Evolutionary conservation across 2,329 filamentous ascomycete genomes (phyloP).

Genomic region (Aureobasidium sp.): DNA sequence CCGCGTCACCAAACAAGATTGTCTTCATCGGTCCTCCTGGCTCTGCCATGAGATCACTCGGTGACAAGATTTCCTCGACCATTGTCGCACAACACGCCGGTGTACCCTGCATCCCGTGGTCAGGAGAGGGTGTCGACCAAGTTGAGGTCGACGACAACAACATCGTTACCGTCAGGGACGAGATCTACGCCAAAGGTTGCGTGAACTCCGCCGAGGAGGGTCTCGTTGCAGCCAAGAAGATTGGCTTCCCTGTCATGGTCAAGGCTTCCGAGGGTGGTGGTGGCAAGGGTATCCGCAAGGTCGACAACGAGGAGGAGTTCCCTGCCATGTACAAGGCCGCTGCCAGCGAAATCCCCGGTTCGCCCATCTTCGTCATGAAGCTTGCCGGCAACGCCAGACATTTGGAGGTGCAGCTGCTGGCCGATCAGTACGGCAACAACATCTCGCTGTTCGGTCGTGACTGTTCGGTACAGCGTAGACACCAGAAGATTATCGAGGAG

Average conservation of each 20-base stretch:
- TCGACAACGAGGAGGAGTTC: constrained; percentile 76
- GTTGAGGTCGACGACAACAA: constrained; percentile 72
- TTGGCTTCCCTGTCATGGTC: constrained; percentile 99
- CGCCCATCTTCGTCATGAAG: constrained; percentile 99
- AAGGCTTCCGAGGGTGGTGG: constrained; percentile 99
- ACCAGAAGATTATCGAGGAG: constrained; percentile 99
- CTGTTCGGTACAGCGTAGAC: constrained; percentile 94
- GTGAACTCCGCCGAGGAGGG: constrained; percentile 85
- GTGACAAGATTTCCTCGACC: constrained; percentile 99
- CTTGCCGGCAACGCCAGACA: constrained; percentile 91
- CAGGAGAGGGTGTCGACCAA: constrained; percentile 78
- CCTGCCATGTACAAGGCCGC: constrained; percentile 86
- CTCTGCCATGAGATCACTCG: constrained; percentile 96
- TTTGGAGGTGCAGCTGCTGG: constrained; percentile 92
- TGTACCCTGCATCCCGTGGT: constrained; percentile 99
- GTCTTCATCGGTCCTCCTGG: constrained; percentile 98
- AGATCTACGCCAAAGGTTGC: constrained; percentile 83
- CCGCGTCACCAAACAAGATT: constrained; percentile 95
- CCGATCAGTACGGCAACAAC: constrained; percentile 99
- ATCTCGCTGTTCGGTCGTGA: constrained; percentile 98
- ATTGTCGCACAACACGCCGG: constrained; percentile 96
- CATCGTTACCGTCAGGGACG: constrained; percentile 84
- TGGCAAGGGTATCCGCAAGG: constrained; percentile 98
- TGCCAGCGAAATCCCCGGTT: constrained; percentile 93
- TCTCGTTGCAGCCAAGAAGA: constrained; percentile 73